A percentile compares a stretch with the other conserved stretches of the same genome.
Evolutionary conservation across 108 stramenopile species (phyloP).

Genomic region (Nitzschia inconspicua): DNA sequence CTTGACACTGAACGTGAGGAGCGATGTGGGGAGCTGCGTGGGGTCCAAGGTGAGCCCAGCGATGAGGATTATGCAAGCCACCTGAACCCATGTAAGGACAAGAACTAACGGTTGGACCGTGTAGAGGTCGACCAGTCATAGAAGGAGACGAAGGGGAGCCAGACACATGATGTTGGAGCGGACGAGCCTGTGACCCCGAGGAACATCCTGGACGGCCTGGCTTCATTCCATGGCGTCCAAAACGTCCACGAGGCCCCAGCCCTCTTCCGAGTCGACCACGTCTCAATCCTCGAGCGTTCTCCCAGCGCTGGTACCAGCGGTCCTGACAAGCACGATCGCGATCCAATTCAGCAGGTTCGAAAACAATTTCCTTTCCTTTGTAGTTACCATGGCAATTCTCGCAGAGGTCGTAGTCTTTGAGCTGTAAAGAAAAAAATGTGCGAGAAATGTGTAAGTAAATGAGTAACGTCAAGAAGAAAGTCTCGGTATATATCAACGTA

Average conservation of each 20-base stretch:
- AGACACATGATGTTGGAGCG: no score
- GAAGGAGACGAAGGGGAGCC: no score
- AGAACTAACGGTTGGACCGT: not conserved
- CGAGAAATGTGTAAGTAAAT: no score
- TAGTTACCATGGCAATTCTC: slow-evolving; percentile 58
- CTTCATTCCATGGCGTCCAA: not conserved
- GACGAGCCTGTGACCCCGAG: no score
- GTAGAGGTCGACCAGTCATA: no score
- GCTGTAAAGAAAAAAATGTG: no score
- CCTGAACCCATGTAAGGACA: not conserved
- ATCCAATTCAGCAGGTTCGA: slow-evolving; percentile 59
- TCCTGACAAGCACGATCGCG: slow-evolving; percentile 69
- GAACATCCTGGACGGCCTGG: not conserved
- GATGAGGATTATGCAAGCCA: not conserved
- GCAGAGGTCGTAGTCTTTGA: slow-evolving; percentile 86
- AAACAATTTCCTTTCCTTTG: slow-evolving; percentile 64
- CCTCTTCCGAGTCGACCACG: not conserved
- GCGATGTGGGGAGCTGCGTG: not conserved
- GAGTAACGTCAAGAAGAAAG: no score
- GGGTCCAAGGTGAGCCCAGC: not conserved
- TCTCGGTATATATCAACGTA: no score
- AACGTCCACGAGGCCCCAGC: not conserved
- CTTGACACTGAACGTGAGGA: no score
- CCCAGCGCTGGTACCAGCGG: slow-evolving; percentile 49
- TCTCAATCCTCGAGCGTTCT: not conserved